Evolutionary conservation across 208 protist species (phyloP).

Genomic region (Leptomonas pyrrhocoris): DNA sequence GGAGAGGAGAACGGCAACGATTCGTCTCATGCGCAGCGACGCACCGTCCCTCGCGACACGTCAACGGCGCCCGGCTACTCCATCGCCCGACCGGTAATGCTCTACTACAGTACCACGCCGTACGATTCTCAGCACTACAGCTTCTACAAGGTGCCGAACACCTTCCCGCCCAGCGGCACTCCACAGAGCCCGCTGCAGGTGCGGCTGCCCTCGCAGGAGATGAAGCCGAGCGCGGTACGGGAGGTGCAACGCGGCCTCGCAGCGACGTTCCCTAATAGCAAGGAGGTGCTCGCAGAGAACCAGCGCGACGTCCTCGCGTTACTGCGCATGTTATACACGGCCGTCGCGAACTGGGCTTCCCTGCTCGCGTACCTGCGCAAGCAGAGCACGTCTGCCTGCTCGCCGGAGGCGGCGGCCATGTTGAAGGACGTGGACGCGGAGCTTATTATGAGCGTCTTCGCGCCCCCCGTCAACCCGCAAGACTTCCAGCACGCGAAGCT

Average conservation of each 20-base stretch:
- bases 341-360: conserved; percentile 50
- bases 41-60: conserved; percentile 12
- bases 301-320: conserved; percentile 70
- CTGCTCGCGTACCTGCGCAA: conserved; percentile 32
- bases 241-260: conserved; percentile 46
- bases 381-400: conserved; percentile 7
- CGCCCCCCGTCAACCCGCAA: conserved; percentile 40
- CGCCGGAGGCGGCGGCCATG: conserved; percentile 2
- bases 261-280: conserved; percentile 53
- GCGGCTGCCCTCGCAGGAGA: conserved; percentile 36
- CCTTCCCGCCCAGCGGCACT: conserved; percentile 18
- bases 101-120: conserved; percentile 74
- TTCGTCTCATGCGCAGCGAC: background rate
- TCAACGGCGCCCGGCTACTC: conserved; percentile 19
- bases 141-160: conserved; percentile 23
- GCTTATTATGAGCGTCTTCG: conserved; percentile 20
- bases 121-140: conserved; percentile 49
- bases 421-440: conserved; percentile 1
- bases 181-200: conserved; percentile 24
- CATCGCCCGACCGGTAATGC: conserved; percentile 35
- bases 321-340: conserved; percentile 59
- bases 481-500: conserved; percentile 78
- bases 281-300: conserved; percentile 41
- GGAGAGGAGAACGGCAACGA: background rate
- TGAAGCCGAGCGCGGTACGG: conserved; percentile 18